Base-by-base conservation (phyloP, 331 rosid genomes). In the Spiraea crenata region DNA sequence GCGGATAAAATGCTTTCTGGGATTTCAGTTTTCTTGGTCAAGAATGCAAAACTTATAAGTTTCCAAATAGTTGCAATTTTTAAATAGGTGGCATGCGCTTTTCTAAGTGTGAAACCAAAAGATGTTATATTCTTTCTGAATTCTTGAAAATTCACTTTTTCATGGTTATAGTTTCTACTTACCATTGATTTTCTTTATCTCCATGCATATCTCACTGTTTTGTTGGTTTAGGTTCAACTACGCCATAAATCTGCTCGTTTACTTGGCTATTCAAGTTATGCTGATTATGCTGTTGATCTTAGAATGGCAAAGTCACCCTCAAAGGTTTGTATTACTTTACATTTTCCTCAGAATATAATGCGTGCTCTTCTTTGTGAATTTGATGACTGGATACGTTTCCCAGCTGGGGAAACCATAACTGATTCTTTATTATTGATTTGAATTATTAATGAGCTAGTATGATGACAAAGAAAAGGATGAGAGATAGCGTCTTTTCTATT, bases 241-340 rank as follows among this genome's bases (percentile, higher is more conserved):
- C 96, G 99, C 65, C 96, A 95, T 82, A 95, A 87, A 75, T 82
- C 86, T 80, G 93, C 99, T 47, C 92, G 92, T 47, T 79, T 95
- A 78, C 95, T 91, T 63, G 95, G 95, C 79, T 86, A 82, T 86
- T 85, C 95, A 61, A 91, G 87, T 86, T 91, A 85, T 78, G 96
- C 99, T 41, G 99, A 95, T 75, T 91, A 85, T 82, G 92, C 84
- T 6, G 82, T 86, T 65, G 89, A 75, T 78, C 81, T 81, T 80
- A 86, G 99, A 83, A 95, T 95, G 99, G 93, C 97, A 45, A 95
- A 87, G 84, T 83, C 99, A 74, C 92, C 99, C 42, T 71, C 83
- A 55, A 91, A 91, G 99, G 99, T 91, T 74, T 72, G 88, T 76
- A 39, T 59, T 39, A 5, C 49, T 44, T 62, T 42, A 45, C 58